A percentile compares a stretch with the other conserved stretches of the same genome.
These are phyloP conservation scores for Xylariaceae sp. DNA, from an alignment of 2,329 filamentous ascomycete genomes.

Conservation along the genomic window DNA sequence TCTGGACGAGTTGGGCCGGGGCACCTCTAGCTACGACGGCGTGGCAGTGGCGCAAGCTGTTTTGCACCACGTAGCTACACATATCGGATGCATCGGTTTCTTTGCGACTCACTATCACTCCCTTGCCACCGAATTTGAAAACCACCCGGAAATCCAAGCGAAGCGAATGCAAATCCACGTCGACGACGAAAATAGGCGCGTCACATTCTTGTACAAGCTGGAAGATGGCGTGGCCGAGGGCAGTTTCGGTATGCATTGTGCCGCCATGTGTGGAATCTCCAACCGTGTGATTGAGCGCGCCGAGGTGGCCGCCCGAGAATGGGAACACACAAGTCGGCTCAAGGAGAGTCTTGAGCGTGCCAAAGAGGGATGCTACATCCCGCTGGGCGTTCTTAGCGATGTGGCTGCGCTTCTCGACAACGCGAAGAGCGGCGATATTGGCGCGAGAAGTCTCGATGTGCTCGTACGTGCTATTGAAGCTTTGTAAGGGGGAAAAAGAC, in stretches of 20 bases:
- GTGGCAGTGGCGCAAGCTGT: slow-evolving; percentile 96
- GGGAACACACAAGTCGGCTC: slow-evolving; percentile 90
- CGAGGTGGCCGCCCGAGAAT: slow-evolving; percentile 81
- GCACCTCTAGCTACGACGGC: slow-evolving; percentile 92
- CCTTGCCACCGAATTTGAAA: slow-evolving; percentile 81
- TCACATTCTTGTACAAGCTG: slow-evolving; percentile 95
- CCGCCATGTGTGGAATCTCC: slow-evolving; percentile 94
- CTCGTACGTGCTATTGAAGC: slow-evolving; percentile 56
- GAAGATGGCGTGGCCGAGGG: slow-evolving; percentile 93
- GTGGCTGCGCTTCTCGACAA: slow-evolving; percentile 70
- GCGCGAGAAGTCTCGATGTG: slow-evolving; percentile 51
- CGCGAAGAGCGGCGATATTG: slow-evolving; percentile 40
- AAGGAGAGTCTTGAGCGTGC: slow-evolving; percentile 83
- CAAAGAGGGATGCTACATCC: slow-evolving; percentile 73
- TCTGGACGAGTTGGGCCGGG: slow-evolving; percentile 90
- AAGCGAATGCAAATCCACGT: slow-evolving; percentile 94
- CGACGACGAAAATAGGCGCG: slow-evolving; percentile 72
- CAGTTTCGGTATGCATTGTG: slow-evolving; percentile 98
- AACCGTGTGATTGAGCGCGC: slow-evolving; percentile 76
- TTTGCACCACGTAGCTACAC: slow-evolving; percentile 89
- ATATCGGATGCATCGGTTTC: slow-evolving; percentile 90
- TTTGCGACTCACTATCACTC: slow-evolving; percentile 98
- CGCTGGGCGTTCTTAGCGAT: slow-evolving; percentile 82
- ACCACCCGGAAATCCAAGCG: slow-evolving; percentile 79
- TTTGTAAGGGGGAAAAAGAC: slow-evolving; percentile 36